Base-by-base conservation (phyloP, 2,329 filamentous ascomycete genomes). In the Colletotrichum sp. region DNA sequence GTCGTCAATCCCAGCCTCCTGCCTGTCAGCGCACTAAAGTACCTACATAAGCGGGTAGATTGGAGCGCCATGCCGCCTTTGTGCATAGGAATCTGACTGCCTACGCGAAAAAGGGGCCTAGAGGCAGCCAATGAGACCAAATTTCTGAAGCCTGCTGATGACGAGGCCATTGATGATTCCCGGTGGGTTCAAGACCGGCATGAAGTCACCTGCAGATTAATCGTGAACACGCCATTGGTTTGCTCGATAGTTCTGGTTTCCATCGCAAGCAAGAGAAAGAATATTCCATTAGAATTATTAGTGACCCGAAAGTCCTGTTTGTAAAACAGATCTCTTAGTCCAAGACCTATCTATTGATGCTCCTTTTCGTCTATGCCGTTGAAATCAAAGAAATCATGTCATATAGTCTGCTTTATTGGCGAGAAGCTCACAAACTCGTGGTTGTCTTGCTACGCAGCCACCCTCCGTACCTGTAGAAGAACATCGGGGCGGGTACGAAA, bases 381-480 rank as follows among this genome's bases (percentile, higher is more conserved):
- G 1, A 52, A 13, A 7, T 25, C 18, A 25, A 36, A 34, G n/a
- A 62, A n/a, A 61, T 15, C 5, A 8, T 34, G n/a, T 32, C 18
- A 13, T 61, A 8, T 13, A 4, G 18, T n/a, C 6, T 22, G 43
- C n/a, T 52, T 22, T 22, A 4, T 6, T 30, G 16, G 28, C 30
- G 1, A 25, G 5, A 28, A 13, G 10, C 28, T 5, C 85, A 85
- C 2, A 92, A 84, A 3, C 81, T 80, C 3, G 74, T 75, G 0
- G 85, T 83, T 78, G 65, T 88, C 89, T 22, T 82, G 82, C 67
- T 85, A 77, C 3, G 91, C 82, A 18, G 91, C 80, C 1, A 67
- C 2, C 34, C 71, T 36, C 66, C 66, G n/a, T 64, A 39, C 32
- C 32, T 70, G 48, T 66, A 62, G 52, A 68, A 58, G 25, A 76